Evolutionary conservation across 2,329 filamentous ascomycete genomes (phyloP), one percentile per base, ranked within the genome.

Genomic region (Lachnellula occidentalis): DNA sequence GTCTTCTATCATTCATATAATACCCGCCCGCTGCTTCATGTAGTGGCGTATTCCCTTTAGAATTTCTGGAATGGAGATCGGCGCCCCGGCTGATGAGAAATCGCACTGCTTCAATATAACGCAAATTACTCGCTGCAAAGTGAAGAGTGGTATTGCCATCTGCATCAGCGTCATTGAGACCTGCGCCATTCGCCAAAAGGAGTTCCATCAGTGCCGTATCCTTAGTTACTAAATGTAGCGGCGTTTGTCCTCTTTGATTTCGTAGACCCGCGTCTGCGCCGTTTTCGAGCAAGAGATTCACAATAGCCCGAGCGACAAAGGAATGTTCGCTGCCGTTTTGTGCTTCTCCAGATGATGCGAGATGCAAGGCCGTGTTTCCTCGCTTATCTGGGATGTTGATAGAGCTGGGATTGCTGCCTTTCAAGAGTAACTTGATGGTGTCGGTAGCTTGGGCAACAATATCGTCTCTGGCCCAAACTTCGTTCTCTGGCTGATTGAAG

Each of bases 1-100:
- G 31, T 36, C 49, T 48, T 37, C 4, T 42, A 22, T 21, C 37
- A 54, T 34, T 24, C 22, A 48, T 45, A 43, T 54, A 45, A 47
- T 48, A 27, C 34, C 57, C 55, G 3, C 53, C 47, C 53, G 59
- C 56, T 34, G 56, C 62, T 55, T 57, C 55, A 57, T 66, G 63
- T 17, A 66, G 47, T 1, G 62, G 58, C 39, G 61, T 64, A 24
- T 66, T 60, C n/a, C 61, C 61, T 21, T 57, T 43, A 21, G 49
- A 47, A 54, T 62, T 59, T 43, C 31, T 52, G 15, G 54, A 48
- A 14, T 45, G 34, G 46, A 67, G 39, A 61, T 63, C 55, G 41
- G 63, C 59, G 3, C 60, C 58, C 19, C 36, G 45, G 37, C 39
- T 49, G 50, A 66, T 45, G 2, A 65, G 54, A 55, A 57, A 53